phyloP scores from a whole-genome alignment of 1,284 basidiomycete genomes.

The Puccinia horiana region DNA sequence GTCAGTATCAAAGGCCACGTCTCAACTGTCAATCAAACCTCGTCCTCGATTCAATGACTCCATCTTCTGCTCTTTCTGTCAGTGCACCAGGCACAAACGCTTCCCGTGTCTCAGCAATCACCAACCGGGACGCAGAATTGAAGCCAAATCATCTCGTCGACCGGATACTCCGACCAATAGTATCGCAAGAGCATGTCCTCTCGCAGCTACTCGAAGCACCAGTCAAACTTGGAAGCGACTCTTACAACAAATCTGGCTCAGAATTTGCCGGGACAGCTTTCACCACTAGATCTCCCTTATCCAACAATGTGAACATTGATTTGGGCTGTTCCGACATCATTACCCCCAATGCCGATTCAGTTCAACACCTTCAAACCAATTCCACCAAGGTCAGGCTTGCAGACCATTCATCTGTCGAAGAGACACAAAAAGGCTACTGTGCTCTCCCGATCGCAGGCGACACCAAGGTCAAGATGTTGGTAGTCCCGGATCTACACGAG shows the following conservation, averaged over 20 bases:
- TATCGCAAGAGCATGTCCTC: no score
- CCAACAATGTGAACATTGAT: neutral
- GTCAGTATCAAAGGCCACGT: neutral
- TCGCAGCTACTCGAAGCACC: neutral
- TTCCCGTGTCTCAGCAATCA: neutral
- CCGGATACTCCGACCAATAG: no score
- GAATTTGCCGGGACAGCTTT: neutral
- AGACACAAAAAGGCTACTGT: neutral
- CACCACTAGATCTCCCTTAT: neutral
- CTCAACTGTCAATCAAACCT: neutral
- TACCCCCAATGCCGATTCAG: neutral
- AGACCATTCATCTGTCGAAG: neutral
- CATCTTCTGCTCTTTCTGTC: neutral
- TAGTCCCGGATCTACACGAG: neutral
- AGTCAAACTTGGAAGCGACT: neutral
- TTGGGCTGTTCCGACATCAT: neutral
- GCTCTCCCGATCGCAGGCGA: neutral
- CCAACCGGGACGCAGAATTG: neutral
- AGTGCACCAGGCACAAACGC: neutral
- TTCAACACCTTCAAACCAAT: neutral
- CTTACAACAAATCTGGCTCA: neutral
- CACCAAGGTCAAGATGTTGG: neutral
- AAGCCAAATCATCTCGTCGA: no score
- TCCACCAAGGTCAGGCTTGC: conserved; percentile 5
- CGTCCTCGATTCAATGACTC: neutral